These are phyloP conservation scores for Auricularia cornea DNA, from an alignment of 768 basidiomycete genomes.

Conservation along the genomic window DNA sequence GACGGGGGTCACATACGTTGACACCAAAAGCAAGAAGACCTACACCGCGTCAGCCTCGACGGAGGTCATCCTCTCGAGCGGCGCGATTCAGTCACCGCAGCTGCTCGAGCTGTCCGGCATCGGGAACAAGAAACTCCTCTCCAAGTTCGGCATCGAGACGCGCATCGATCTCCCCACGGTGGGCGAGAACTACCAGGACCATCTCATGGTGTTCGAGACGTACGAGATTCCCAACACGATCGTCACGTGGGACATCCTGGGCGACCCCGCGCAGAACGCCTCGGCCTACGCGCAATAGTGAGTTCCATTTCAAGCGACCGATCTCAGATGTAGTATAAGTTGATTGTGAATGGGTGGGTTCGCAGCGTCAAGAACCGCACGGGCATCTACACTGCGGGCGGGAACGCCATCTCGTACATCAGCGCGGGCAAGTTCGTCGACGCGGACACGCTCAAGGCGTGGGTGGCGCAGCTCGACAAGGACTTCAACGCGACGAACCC, in stretches of 20 bases:
- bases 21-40: neutral
- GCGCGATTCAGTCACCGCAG: conserved; percentile 13
- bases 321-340: too few relatives aligned
- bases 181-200: conserved; percentile 28
- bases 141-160: conserved; percentile 21
- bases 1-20: conserved; percentile 10
- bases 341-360: too few relatives aligned
- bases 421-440: neutral
- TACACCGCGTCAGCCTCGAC: conserved; percentile 33
- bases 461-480: neutral
- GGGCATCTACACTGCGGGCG: neutral
- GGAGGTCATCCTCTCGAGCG: conserved; percentile 43
- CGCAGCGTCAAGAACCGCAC: neutral
- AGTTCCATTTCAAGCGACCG: neutral
- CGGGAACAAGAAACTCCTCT: conserved; percentile 26
- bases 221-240: neutral
- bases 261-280: neutral
- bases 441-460: neutral
- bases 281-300: neutral
- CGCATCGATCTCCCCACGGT: conserved; percentile 34
- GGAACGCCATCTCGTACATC: neutral
- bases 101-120: conserved; percentile 33
- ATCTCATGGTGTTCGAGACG: neutral
- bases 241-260: neutral
- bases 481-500: conserved; percentile 1